These are phyloP conservation scores for Apiotrichum gamsii DNA, from an alignment of 1,284 basidiomycete species.

Conservation along the genomic window DNA sequence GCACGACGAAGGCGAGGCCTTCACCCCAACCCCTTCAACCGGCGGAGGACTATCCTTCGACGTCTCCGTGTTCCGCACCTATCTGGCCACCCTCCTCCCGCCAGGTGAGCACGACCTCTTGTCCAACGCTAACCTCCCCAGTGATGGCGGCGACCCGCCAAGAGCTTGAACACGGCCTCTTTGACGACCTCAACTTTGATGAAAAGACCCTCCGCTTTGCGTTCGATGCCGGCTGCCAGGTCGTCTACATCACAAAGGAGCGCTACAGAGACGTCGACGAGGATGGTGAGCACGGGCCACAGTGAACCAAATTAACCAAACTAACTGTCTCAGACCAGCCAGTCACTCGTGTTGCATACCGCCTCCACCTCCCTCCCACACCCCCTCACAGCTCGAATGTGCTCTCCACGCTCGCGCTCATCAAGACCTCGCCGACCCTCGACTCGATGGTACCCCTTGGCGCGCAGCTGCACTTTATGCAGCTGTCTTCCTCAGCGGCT, in stretches of 20 bases:
- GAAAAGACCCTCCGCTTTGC: conserved; percentile 44
- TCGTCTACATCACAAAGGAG: conserved; percentile 44
- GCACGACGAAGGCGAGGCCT: conserved; percentile 27
- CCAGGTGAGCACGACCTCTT: conserved; percentile 25
- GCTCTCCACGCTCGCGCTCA: conserved; percentile 82
- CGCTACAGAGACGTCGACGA: conserved; percentile 33
- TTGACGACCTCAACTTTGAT: conserved; percentile 41
- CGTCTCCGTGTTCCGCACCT: conserved; percentile 36
- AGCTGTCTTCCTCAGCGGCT: conserved; percentile 55
- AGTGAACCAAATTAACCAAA: no score
- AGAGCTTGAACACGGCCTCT: conserved; percentile 40
- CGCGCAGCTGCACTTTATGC: conserved; percentile 83
- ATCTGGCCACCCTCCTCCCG: conserved; percentile 34
- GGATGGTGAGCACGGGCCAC: conserved; percentile 27
- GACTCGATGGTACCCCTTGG: conserved; percentile 73
- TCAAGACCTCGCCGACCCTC: conserved; percentile 80
- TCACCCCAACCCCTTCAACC: conserved; percentile 8
- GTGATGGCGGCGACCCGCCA: conserved; percentile 42
- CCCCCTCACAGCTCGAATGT: conserved; percentile 62
- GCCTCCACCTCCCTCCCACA: conserved; percentile 44
- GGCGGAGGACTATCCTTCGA: conserved; percentile 34
- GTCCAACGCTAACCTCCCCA: conserved; percentile 6
- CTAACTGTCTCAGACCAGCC: conserved; percentile 21
- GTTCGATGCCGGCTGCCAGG: conserved; percentile 39
- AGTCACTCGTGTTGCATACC: conserved; percentile 30